Evolutionary conservation across 805 yeast species (phyloP).

Genomic region (Cyberlindnera xylosilytica): DNA sequence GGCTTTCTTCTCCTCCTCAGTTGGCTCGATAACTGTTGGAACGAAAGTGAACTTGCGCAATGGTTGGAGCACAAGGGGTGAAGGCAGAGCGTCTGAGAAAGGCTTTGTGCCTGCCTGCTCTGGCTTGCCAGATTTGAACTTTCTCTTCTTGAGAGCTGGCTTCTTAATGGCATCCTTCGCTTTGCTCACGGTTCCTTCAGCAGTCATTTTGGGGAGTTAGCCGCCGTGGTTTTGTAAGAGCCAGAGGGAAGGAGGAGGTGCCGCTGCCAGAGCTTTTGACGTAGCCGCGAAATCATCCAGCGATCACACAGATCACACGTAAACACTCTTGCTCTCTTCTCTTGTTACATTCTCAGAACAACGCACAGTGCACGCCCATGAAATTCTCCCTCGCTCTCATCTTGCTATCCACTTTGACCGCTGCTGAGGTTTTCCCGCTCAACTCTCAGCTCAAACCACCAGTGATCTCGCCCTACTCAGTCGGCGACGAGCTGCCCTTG

Average conservation of each 20-base stretch:
- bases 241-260: too few relatives aligned
- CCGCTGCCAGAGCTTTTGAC: too few relatives aligned
- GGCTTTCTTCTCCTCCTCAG: not conserved
- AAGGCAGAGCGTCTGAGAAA: not conserved
- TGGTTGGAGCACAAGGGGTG: not conserved
- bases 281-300: too few relatives aligned
- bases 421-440: slow-evolving; percentile 18
- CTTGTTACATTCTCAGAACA: too few relatives aligned
- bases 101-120: not conserved
- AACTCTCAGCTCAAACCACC: slow-evolving; percentile 17
- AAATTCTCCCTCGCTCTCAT: not conserved
- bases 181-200: not conserved
- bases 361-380: not conserved
- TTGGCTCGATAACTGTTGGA: not conserved
- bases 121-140: not conserved
- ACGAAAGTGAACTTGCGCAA: slow-evolving; percentile 2
- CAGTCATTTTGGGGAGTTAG: not conserved
- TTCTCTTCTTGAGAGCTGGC: not conserved
- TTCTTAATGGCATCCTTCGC: not conserved
- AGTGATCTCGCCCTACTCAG: slow-evolving; percentile 25
- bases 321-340: not conserved
- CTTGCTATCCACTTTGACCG: slow-evolving; percentile 1
- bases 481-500: slow-evolving; percentile 43
- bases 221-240: too few relatives aligned
- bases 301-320: too few relatives aligned